A percentile compares a stretch with the other conserved stretches of the same genome.
Conservation (phyloP, 805 yeast species). For the Wickerhamiella azyma region DNA sequence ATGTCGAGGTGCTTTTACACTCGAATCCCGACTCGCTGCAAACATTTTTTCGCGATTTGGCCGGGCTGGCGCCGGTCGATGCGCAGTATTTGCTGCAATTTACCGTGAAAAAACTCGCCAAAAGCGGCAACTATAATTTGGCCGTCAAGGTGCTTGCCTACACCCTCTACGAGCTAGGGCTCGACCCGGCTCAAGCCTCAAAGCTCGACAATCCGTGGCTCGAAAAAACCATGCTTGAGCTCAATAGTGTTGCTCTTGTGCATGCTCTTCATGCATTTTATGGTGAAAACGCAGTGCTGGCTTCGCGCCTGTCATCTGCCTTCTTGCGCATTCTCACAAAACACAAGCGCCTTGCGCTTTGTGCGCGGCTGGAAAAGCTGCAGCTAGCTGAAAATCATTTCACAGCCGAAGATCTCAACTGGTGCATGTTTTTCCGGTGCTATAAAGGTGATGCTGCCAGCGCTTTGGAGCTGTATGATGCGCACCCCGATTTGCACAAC, state of each 20-base stretch:
- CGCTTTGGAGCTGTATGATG: slow-evolving; percentile 28
- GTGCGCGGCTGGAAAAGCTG: slow-evolving; percentile 1
- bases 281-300: neutral
- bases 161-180: neutral
- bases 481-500: slow-evolving; percentile 31
- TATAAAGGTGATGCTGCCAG: slow-evolving; percentile 15
- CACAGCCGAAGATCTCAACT: slow-evolving; percentile 19
- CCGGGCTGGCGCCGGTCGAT: slow-evolving; percentile 7
- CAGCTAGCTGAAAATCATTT: slow-evolving; percentile 2
- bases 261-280: neutral
- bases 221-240: neutral
- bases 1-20: slow-evolving; percentile 8
- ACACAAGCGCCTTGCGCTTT: neutral
- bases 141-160: slow-evolving; percentile 1
- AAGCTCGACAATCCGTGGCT: slow-evolving; percentile 6
- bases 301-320: neutral
- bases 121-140: neutral
- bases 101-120: neutral
- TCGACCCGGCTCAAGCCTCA: slow-evolving; percentile 4
- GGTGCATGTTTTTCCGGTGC: slow-evolving; percentile 16
- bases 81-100: slow-evolving; percentile 1
- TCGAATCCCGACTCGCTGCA: slow-evolving; percentile 3
- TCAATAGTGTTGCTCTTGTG: neutral
- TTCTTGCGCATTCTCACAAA: too few species aligned
- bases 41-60: slow-evolving; percentile 8